Evolutionary conservation across 2,329 filamentous ascomycete genomes (phyloP), one percentile per base, ranked within the genome.

Genomic region (Ophiostoma himal-ulmi): DNA sequence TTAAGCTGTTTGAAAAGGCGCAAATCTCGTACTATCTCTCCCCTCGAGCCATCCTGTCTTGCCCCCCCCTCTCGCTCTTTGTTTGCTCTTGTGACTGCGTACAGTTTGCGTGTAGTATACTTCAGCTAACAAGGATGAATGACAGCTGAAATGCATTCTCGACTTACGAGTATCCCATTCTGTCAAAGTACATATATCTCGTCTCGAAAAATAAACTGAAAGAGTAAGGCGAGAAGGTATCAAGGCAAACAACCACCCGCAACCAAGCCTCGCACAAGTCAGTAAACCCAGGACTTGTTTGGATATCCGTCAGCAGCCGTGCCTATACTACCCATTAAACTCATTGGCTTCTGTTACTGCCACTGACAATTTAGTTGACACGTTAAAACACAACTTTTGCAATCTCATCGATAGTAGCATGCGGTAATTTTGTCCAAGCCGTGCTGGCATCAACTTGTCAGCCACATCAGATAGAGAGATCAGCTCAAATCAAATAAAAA

Each of bases 1-100:
- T 62, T 62, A 62, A 4, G 26, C 7, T 34, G 54, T 62, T 62
- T 62, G 57, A 62, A 34, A 34, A 62, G 57, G 57, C 57, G 57
- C 57, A 62, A 6, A 26, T 26, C n/a, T 57, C 17, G 26, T 34
- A 34, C 3, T 34, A 26, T 36, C 57, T 62, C 13, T 34, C 22
- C 22, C 52, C 52, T 22, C 52, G n/a, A 22, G 10, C 26, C 22
- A 17, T 26, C 44, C n/a, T 57, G 52, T 26, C 52, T 57, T 57
- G 57, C 36, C 26, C 13, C 13, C 17, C 13, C 14, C 13, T 62
- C 10, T 26, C 26, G 10, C 22, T 60, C 10, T 10, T 26, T 26
- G 22, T 44, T 44, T 44, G 41, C 41, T 30, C 30, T 30, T 30
- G 30, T 30, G 30, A 30, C 30, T 14, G 13, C 5, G 41, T 17